A percentile compares a stretch with the other conserved stretches of the same genome.
These are phyloP conservation scores for Tuctoria greenei DNA, from an alignment of 176 grass and related monocot species.

Conservation along the genomic window DNA sequence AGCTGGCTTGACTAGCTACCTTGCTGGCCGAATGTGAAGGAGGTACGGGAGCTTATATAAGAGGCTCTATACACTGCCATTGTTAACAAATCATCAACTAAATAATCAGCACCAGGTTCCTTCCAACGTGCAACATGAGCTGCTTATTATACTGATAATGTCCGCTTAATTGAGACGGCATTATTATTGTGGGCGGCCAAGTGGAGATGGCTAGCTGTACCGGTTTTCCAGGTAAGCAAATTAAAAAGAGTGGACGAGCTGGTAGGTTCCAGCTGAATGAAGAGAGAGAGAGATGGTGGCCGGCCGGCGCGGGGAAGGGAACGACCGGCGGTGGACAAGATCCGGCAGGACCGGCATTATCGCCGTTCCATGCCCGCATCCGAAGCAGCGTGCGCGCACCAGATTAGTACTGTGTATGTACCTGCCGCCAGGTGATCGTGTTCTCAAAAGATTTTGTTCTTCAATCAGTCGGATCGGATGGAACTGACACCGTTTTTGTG, in stretches of 20 bases:
- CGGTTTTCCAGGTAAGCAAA: slow-evolving; percentile 19
- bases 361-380: slow-evolving; percentile 6
- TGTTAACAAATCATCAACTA: not conserved
- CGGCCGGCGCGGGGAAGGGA: not conserved
- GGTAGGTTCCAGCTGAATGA: not conserved
- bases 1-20: not conserved
- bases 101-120: not conserved
- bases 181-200: not conserved
- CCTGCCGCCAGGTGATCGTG: not conserved
- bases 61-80: not conserved
- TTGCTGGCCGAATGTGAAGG: not conserved
- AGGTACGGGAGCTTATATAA: not conserved
- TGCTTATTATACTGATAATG: not conserved
- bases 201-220: slow-evolving; percentile 6
- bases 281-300: not conserved
- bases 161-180: not conserved
- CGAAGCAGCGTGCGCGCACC: not conserved
- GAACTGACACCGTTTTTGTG: not conserved
- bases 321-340: not conserved
- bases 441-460: not conserved
- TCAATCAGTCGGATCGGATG: not conserved
- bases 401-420: not conserved
- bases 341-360: slow-evolving; percentile 28
- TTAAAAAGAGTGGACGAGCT: not conserved
- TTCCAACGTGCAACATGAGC: not conserved